Conservation (phyloP, 177 flowering plant genomes). For the Vitis hybrid region DNA sequence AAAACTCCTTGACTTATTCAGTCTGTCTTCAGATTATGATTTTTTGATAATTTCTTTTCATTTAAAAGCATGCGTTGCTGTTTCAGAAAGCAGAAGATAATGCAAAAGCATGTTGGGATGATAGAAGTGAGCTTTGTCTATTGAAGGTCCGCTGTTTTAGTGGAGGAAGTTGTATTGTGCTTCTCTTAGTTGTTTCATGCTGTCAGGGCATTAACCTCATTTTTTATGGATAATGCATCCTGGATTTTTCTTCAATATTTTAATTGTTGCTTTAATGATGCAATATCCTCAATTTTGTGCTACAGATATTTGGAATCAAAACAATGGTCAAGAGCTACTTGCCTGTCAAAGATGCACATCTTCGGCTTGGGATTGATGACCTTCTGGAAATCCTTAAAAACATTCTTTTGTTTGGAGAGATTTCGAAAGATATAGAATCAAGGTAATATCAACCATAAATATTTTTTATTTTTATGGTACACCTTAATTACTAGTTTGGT, state of each 20-base stretch:
- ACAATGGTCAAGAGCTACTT: slow-evolving; percentile 90
- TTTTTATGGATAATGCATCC: slow-evolving; percentile 3
- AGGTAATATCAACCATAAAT: slow-evolving; percentile 43
- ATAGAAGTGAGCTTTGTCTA: slow-evolving; percentile 79
- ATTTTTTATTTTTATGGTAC: background rate
- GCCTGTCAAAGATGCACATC: slow-evolving; percentile 88
- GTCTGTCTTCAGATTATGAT: background rate
- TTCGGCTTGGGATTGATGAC: slow-evolving; percentile 72
- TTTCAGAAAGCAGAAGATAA: slow-evolving; percentile 59
- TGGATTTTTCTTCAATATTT: background rate
- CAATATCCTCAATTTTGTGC: slow-evolving; percentile 3
- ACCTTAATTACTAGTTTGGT: background rate
- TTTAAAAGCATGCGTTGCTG: slow-evolving; percentile 1
- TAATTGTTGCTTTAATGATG: background rate
- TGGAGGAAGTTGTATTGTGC: slow-evolving; percentile 8
- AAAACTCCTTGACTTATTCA: background rate
- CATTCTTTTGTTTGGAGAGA: slow-evolving; percentile 71
- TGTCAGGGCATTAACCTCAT: background rate
- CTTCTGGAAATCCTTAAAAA: slow-evolving; percentile 62
- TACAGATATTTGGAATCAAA: slow-evolving; percentile 84
- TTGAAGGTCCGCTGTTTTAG: slow-evolving; percentile 65
- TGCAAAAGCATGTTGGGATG: slow-evolving; percentile 57
- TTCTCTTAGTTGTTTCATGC: background rate
- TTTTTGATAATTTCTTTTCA: background rate
- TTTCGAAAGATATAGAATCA: slow-evolving; percentile 66